Evolutionary conservation across 2,329 filamentous ascomycete genomes (phyloP), one percentile per base, ranked within the genome.

Genomic region (Pezizomycotina sp.): DNA sequence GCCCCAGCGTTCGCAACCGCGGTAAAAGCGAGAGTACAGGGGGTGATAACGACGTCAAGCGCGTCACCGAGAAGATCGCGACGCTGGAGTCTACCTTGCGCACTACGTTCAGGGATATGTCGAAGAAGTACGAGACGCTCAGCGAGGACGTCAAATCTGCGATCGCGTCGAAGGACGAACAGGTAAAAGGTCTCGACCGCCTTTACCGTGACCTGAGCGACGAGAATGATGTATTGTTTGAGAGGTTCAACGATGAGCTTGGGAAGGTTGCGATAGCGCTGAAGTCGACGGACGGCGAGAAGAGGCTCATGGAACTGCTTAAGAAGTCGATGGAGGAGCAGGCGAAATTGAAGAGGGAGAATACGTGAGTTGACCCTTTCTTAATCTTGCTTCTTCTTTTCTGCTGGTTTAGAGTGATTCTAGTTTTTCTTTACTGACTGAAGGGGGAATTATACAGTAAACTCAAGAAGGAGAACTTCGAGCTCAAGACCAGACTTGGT

Each of bases 181-280:
- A 48, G 15, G 37, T 50, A 9, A 46, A 48, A 24, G 48, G 45
- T 13, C 27, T 48, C n/a, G 45, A 50, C 18, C 39, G 47, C 19
- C 27, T 48, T 27, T 47, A 43, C 31, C 43, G 47, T 9, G 47
- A 51, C 30, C 45, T 43, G 18, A 33, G 47, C 12, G 45, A 45
- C 30, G 86, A 95, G 62, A 95, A 93, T 50, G 84, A 93, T 59
- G 69, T 86, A 19, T 64, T 95, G 36, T 93, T 93, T 56, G 78
- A 86, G 48, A 76, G 75, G 43, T 92, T 93, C 62, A 92, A 93
- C 52, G 70, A 73, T n/a, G 86, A 93, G 59, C 61, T 95, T 30
- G 77, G 71, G 49, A 82, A 78, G 61, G 79, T 93, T 42, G 65
- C 83, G 27, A 77, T 72, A 55, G 79, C 76, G 25, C 65, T 89